These are phyloP conservation scores for Trichoderma sp. DNA, from an alignment of 2,329 filamentous ascomycete genomes.

Conservation along the genomic window DNA sequence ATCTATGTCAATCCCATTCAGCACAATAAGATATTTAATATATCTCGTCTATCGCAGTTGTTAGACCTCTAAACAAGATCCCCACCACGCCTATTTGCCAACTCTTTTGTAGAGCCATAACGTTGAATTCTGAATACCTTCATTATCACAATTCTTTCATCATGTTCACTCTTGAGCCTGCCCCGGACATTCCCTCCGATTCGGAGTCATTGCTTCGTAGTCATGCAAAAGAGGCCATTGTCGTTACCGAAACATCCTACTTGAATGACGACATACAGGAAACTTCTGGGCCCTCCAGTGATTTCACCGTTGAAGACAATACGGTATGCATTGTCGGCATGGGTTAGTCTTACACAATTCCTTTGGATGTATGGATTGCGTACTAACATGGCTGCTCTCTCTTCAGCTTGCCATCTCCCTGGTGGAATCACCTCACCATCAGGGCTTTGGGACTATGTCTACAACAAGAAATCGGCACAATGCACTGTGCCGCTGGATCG, in stretches of 20 bases:
- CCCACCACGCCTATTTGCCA: background rate
- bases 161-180: slow-evolving; percentile 12
- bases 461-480: slow-evolving; percentile 28
- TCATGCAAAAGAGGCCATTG: slow-evolving; percentile 2
- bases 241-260: background rate
- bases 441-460: slow-evolving; percentile 32
- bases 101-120: background rate
- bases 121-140: background rate
- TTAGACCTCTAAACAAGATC: background rate
- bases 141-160: background rate
- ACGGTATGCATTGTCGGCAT: slow-evolving; percentile 13
- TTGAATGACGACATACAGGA: slow-evolving; percentile 2
- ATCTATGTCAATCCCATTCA: background rate
- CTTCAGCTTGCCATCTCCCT: slow-evolving; percentile 13
- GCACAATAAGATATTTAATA: slow-evolving; percentile 1
- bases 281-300: slow-evolving; percentile 10
- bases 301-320: slow-evolving; percentile 1
- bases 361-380: background rate
- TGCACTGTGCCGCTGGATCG: slow-evolving; percentile 28
- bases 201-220: slow-evolving; percentile 4
- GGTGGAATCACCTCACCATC: slow-evolving; percentile 16
- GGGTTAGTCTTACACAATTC: background rate
- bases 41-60: background rate
- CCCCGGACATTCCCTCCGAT: background rate
- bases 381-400: background rate